These are phyloP conservation scores for Rachicladosporium sp. DNA, from an alignment of 2,329 filamentous ascomycete genomes.

Conservation along the genomic window DNA sequence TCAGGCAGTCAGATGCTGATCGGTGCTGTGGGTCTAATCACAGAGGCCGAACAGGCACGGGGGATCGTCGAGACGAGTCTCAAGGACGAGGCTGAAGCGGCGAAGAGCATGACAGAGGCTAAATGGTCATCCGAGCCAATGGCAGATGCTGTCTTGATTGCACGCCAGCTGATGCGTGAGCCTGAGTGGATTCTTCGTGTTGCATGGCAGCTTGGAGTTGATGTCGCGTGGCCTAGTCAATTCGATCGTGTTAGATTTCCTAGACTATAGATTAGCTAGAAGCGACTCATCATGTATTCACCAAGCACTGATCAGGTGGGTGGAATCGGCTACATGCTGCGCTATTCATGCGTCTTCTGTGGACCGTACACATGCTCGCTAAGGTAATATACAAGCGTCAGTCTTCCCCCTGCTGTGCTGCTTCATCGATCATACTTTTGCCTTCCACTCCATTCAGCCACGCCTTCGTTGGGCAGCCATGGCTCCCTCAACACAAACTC, in stretches of 20 bases:
- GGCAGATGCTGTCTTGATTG: conserved; percentile 41
- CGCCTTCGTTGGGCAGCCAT: too few relatives aligned
- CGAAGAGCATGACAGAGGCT: conserved; percentile 25
- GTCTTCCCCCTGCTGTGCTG: too few relatives aligned
- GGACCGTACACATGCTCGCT: too few relatives aligned
- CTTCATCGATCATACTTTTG: too few relatives aligned
- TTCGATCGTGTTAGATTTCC: conserved; percentile 26
- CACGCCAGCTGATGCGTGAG: conserved; percentile 43
- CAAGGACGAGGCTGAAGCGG: conserved; percentile 19
- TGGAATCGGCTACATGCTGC: too few relatives aligned
- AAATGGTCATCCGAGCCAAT: conserved; percentile 15
- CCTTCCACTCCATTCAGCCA: too few relatives aligned
- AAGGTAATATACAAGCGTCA: too few relatives aligned
- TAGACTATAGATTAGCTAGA: conserved; percentile 8
- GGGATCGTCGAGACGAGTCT: conserved; percentile 30
- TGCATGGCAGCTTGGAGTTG: conserved; percentile 36
- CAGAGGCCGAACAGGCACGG: conserved; percentile 38
- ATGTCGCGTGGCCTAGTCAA: conserved; percentile 37
- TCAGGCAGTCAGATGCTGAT: conserved; percentile 32
- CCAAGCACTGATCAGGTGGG: too few relatives aligned
- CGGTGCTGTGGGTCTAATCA: conserved; percentile 43
- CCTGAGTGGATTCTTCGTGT: conserved; percentile 43
- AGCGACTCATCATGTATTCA: too few relatives aligned
- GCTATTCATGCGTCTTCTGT: too few relatives aligned
- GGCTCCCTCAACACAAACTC: conserved; percentile 1